Conservation (phyloP, 306 rosid genomes). For the Hylodesmum podocarpum region DNA sequence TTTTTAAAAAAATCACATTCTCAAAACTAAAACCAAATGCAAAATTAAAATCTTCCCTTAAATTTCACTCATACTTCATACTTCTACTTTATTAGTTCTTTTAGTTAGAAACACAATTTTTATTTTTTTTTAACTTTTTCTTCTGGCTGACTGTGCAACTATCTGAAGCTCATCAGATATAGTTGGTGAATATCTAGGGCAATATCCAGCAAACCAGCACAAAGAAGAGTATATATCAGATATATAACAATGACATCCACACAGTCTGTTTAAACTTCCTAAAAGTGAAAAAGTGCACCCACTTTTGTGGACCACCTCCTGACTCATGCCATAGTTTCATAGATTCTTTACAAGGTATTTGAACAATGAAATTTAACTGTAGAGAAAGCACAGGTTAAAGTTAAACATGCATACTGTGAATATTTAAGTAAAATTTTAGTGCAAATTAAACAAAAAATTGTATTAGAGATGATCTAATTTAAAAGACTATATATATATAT, state of each 20-base stretch:
- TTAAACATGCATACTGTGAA: not conserved
- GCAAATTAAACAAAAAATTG: too few relatives aligned
- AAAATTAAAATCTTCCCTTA: too few relatives aligned
- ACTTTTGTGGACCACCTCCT: conserved; percentile 22
- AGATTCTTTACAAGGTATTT: not conserved
- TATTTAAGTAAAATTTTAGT: not conserved
- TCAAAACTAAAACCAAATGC: too few relatives aligned
- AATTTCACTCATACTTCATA: too few relatives aligned
- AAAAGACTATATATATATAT: too few relatives aligned
- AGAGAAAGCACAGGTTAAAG: not conserved
- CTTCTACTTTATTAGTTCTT: too few relatives aligned
- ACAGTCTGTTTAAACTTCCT: not conserved
- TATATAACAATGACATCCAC: not conserved
- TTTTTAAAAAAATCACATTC: too few relatives aligned
- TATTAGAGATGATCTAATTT: not conserved
- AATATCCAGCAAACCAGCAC: not conserved
- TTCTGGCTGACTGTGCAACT: too few relatives aligned
- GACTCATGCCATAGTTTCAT: not conserved
- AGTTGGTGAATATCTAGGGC: not conserved
- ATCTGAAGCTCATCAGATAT: not conserved
- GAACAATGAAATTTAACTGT: not conserved
- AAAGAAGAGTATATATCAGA: not conserved
- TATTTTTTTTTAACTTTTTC: too few relatives aligned
- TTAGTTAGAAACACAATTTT: too few relatives aligned
- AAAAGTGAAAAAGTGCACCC: conserved; percentile 5